Evolutionary conservation across 257 asterid genomes (phyloP).

Genomic region (Solanum rostratum): DNA sequence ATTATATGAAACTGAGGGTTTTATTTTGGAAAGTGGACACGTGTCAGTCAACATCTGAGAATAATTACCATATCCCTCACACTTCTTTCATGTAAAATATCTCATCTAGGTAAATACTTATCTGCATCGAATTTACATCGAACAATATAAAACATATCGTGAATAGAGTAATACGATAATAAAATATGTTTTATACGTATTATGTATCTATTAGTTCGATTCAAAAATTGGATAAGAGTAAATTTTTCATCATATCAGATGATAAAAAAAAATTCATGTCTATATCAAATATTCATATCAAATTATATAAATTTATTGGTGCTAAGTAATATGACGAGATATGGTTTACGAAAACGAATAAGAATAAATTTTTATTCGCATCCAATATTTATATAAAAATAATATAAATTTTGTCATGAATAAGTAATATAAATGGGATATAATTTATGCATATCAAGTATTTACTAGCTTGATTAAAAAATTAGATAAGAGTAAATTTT

Average conservation of each 20-base stretch:
- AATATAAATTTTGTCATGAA: too few relatives aligned
- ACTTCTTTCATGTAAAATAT: background rate
- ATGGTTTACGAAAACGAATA: too few relatives aligned
- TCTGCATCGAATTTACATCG: background rate
- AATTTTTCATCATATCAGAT: too few relatives aligned
- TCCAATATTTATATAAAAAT: background rate
- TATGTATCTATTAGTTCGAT: background rate
- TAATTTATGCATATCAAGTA: too few relatives aligned
- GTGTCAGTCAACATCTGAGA: background rate
- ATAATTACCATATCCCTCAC: background rate
- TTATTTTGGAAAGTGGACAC: background rate
- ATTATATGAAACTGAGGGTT: background rate
- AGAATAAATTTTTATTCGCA: fast-evolving
- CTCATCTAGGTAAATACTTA: background rate
- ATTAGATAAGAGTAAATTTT: fast-evolving
- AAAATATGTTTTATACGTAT: background rate
- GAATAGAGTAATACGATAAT: background rate
- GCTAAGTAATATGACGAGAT: too few relatives aligned
- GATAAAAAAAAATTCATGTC: too few relatives aligned
- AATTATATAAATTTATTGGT: too few relatives aligned
- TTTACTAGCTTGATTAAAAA: background rate
- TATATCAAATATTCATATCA: too few relatives aligned
- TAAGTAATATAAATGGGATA: too few relatives aligned
- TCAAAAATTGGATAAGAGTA: fast-evolving
- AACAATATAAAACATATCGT: background rate